Base-by-base conservation (phyloP, 2,329 filamentous ascomycete species). In the Pseudogymnoascus sp. region DNA sequence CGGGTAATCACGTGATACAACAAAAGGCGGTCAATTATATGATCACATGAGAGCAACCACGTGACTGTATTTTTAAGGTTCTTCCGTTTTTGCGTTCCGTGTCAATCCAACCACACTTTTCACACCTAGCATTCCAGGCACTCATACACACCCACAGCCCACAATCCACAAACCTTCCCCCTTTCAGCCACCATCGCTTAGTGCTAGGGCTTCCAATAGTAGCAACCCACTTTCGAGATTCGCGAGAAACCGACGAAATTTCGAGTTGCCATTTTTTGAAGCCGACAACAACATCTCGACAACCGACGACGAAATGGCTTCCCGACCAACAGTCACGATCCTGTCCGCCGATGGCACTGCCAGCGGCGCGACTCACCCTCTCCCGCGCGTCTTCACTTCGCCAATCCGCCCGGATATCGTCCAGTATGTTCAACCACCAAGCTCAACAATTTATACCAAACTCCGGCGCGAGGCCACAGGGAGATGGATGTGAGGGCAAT, bases 341-440 rank as follows among this genome's bases (percentile, higher is more conserved):
- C 87, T 96, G 84, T 88, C 89, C 82, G 92, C 91, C 82, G 93
- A 97, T 88, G 95, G 95, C 84, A 85, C 89, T 84, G 84, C 91
- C 82, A 90, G 87, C 81, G 90, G 90, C 79, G 86, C 89, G 79
- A 93, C 93, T 78, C 87, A 93, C 81, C 86, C 95, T 79, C 88
- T 97, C 75, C 95, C 96, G 78, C 87, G 91, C 82, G 93, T 99
- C 83, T 99, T 99, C 90, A 87, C 87, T 81, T 87, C 90, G 74
- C 95, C 95, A 74, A 97, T 99, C 86, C 93, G 95, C 80, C 90
- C 93, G 76, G 95, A 99, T 83, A 96, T 99, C 79, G 95, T 99
- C 78, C 93, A 97, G 87, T 89, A 93, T 81, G 89, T 64, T 61
- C 35, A 40, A 33, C 59, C 59, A 26, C 33, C 21, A 35, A 40